Conservation (phyloP, 768 basidiomycete genomes). For the Trametopsis cervina region DNA sequence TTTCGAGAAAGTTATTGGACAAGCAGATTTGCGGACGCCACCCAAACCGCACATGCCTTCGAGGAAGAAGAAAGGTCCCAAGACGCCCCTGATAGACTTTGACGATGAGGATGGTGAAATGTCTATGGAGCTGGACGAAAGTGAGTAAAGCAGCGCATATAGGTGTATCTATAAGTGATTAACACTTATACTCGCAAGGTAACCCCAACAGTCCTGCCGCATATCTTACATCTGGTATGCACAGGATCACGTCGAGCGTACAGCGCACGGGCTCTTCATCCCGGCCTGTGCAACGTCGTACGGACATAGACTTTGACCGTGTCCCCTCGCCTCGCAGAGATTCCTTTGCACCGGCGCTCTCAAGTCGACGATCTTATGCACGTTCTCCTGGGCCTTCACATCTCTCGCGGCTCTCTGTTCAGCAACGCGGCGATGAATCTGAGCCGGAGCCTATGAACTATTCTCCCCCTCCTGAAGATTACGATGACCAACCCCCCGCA, state of each 20-base stretch:
- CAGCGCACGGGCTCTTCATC: conserved; percentile 26
- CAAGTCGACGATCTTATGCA: conserved; percentile 16
- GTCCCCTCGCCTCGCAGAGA: conserved; percentile 28
- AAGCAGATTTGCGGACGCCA: conserved; percentile 61
- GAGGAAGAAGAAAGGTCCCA: conserved; percentile 31
- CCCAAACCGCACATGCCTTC: conserved; percentile 48
- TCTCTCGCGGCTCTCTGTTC: conserved; percentile 15
- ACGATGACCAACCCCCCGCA: conserved; percentile 2
- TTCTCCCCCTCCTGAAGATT: not conserved
- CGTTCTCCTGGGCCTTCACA: conserved; percentile 17
- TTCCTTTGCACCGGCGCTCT: conserved; percentile 12
- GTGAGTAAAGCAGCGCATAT: conserved; percentile 33
- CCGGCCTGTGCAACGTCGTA: conserved; percentile 21
- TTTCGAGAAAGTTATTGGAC: conserved; percentile 66
- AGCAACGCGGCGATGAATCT: conserved; percentile 12
- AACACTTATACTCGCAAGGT: conserved; percentile 15
- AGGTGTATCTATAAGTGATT: not conserved
- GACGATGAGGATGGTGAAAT: conserved; percentile 57
- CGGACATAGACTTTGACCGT: conserved; percentile 30
- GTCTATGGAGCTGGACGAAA: conserved; percentile 74
- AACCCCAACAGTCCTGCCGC: conserved; percentile 23
- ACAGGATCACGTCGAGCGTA: conserved; percentile 24
- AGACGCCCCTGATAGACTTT: conserved; percentile 27
- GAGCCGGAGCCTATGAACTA: conserved; percentile 2
- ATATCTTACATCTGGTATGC: conserved; percentile 23